Conservation (phyloP, 1,284 basidiomycete species). For the Golubevia sp. region DNA sequence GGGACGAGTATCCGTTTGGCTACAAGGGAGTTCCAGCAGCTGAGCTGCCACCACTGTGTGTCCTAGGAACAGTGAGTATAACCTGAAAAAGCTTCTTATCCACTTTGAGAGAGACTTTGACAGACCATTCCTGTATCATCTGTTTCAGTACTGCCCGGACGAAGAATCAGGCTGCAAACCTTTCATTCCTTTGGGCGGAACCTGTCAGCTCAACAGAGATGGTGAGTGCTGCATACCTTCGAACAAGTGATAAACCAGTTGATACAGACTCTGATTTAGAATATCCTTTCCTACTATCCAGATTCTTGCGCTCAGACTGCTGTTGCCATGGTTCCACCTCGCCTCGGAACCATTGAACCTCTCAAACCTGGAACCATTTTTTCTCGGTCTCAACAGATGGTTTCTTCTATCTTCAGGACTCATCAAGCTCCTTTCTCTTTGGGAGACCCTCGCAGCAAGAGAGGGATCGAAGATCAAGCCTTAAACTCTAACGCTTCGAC, state of each 20-base stretch:
- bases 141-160: conserved; percentile 12
- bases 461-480: neutral
- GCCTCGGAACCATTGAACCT: neutral
- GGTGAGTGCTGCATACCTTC: conserved; percentile 7
- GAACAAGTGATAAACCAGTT: too few species aligned
- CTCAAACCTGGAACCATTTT: neutral
- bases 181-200: conserved; percentile 6
- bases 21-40: conserved; percentile 10
- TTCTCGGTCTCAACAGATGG: neutral
- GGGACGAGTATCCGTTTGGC: conserved; percentile 18
- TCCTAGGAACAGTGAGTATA: neutral
- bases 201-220: conserved; percentile 15
- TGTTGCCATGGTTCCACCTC: neutral
- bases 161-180: conserved; percentile 13
- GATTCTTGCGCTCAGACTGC: conserved; percentile 9
- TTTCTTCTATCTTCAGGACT: neutral
- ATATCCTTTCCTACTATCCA: neutral
- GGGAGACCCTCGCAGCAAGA: neutral
- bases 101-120: too few species aligned
- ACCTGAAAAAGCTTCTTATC: too few species aligned
- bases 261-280: too few species aligned
- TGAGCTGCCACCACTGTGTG: conserved; percentile 10
- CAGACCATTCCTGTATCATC: too few species aligned
- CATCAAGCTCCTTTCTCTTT: neutral
- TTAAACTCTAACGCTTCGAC: neutral